Percentiles rank a stretch among this genome's conserved stretches.
Evolutionary conservation across 2,329 filamentous ascomycete species (phyloP).

Genomic region (Trematosphaeria pertusa): DNA sequence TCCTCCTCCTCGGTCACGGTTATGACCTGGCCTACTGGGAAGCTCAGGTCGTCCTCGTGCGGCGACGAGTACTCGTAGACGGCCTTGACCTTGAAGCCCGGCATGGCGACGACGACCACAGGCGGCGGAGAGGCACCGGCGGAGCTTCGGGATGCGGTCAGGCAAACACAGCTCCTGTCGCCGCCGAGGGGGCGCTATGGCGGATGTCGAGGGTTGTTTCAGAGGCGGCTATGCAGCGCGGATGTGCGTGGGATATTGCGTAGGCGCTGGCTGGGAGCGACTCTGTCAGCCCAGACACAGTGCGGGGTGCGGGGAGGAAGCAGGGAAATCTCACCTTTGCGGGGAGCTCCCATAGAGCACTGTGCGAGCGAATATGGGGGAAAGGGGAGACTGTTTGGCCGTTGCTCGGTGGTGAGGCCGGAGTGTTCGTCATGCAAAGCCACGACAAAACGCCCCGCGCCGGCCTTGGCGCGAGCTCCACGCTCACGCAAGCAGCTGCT

Average conservation of each 20-base stretch:
- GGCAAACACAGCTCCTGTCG: slow-evolving; percentile 18
- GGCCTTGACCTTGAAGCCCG: slow-evolving; percentile 87
- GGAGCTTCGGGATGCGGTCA: slow-evolving; percentile 2
- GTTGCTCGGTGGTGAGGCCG: slow-evolving; percentile 8
- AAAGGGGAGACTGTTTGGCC: neutral
- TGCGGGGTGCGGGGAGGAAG: slow-evolving; percentile 6
- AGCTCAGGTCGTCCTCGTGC: slow-evolving; percentile 94
- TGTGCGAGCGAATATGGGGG: slow-evolving; percentile 1
- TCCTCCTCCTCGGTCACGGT: slow-evolving; percentile 93
- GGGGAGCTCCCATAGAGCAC: slow-evolving; percentile 6
- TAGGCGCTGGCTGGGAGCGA: slow-evolving; percentile 15
- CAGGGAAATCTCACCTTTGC: slow-evolving; percentile 12
- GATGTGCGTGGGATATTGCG: slow-evolving; percentile 18
- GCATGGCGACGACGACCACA: slow-evolving; percentile 31
- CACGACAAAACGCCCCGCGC: slow-evolving; percentile 17
- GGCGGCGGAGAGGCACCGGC: slow-evolving; percentile 10
- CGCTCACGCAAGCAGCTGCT: too few relatives aligned
- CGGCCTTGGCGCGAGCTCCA: slow-evolving; percentile 10
- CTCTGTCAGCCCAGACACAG: slow-evolving; percentile 16
- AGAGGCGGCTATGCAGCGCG: slow-evolving; percentile 17
- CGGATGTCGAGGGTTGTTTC: slow-evolving; percentile 25
- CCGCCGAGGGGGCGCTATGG: slow-evolving; percentile 15
- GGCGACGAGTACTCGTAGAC: slow-evolving; percentile 92
- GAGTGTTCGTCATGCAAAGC: slow-evolving; percentile 26
- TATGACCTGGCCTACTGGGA: slow-evolving; percentile 85